phyloP scores from a whole-genome alignment of 495 filamentous ascomycete genomes.

The Aspergillus conjunctus region DNA sequence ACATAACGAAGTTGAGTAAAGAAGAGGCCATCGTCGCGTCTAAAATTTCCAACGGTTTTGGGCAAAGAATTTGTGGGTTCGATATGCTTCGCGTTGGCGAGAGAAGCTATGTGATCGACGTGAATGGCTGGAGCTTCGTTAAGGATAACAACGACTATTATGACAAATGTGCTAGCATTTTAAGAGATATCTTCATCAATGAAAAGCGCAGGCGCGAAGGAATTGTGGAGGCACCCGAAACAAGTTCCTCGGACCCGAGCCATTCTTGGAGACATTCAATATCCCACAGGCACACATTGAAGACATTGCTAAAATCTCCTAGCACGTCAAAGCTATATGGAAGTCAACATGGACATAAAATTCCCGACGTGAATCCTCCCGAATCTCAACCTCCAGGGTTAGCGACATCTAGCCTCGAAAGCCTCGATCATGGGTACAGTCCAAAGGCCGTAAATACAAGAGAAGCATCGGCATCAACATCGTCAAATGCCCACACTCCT shows the following conservation, averaged over 20 bases:
- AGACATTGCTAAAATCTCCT: conserved; percentile 64
- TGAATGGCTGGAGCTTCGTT: conserved; percentile 99
- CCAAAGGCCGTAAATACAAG: conserved; percentile 23
- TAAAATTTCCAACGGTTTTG: conserved; percentile 89
- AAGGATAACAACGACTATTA: conserved; percentile 99
- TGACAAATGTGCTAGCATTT: conserved; percentile 80
- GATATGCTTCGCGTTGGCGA: conserved; percentile 86
- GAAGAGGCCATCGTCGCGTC: conserved; percentile 85
- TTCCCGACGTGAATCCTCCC: conserved; percentile 40
- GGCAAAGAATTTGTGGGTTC: conserved; percentile 94
- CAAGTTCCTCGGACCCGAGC: conserved; percentile 34
- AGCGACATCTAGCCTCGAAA: conserved; percentile 54
- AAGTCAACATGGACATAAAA: conserved; percentile 44
- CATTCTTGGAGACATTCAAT: conserved; percentile 36
- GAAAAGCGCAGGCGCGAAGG: conserved; percentile 65
- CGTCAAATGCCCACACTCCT: conserved; percentile 30
- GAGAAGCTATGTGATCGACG: conserved; percentile 96
- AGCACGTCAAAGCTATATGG: conserved; percentile 63
- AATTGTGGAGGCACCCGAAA: conserved; percentile 36
- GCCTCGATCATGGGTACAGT: conserved; percentile 29
- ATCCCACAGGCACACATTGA: conserved; percentile 52
- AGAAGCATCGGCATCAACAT: conserved; percentile 28
- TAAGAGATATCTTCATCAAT: conserved; percentile 81
- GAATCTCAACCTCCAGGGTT: conserved; percentile 49
- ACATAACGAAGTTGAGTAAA: conserved; percentile 78